Base-by-base conservation (phyloP, 805 yeast genomes). In the Metschnikowia lunata region DNA sequence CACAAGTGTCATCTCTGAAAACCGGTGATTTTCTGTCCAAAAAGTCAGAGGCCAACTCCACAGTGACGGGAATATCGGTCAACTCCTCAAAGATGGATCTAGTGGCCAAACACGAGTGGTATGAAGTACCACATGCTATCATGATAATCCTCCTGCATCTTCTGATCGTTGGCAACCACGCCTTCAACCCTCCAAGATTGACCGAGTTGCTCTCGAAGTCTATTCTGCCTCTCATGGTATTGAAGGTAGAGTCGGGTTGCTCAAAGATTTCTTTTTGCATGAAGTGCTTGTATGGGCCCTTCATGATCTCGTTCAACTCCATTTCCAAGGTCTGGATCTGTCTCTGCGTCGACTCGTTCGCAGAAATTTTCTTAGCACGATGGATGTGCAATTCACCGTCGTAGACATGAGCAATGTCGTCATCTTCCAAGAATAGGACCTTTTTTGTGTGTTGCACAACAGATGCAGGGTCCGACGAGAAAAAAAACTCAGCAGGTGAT, bases 41-140 rank as follows among this genome's bases (percentile, higher is more conserved):
- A 70, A 90, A 90, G 64, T 90, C 97, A 11, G 96, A 87, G 9
- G 97, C 97, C 60, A 90, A 77, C 64, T 90, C 97, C 32, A 90
- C 95, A 36, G 86, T 72, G 7, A 89, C 96, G 7, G 97, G 97
- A 48, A 89, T 85, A 62, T 91, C 98, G 29, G 97, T 88, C 59
- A 93, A 76, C 64, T 93, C 99, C 70, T 93, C 99, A 63, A 93
- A 90, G 52, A 89, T 83, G 12, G 97, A 86, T 69, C 99, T 82
- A 18, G 96, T 91, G 15, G 99, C 99, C 63, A 93, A 71, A 74
- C 99, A 93, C 13, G 99, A 93, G 70, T 93, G 99, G 64, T 90
- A 93, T 0, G 99, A 93, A 7, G 99, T 93, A 72, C 99, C 99
- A 72, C 99, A 93, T 1, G 99, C 99, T 71, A 93, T 87, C 98